phyloP scores from a whole-genome alignment of 2,329 filamentous ascomycete species.

The Epicoccum sorghinum region DNA sequence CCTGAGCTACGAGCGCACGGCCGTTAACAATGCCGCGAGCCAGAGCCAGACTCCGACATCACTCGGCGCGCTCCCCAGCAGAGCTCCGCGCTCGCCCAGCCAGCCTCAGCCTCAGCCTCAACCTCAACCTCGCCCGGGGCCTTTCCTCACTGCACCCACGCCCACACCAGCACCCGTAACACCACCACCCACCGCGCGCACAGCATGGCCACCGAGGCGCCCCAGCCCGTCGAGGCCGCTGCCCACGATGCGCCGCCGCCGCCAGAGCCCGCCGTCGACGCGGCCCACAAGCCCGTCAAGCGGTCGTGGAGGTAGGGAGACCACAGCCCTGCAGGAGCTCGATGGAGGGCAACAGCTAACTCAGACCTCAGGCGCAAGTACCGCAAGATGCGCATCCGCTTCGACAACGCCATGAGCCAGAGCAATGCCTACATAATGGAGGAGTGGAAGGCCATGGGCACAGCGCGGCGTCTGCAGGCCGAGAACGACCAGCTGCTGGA shows the following conservation, averaged over 20 bases:
- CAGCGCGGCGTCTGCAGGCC: slow-evolving; percentile 81
- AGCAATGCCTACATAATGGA: slow-evolving; percentile 82
- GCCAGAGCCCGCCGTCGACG: slow-evolving; percentile 21
- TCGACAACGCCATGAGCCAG: slow-evolving; percentile 78
- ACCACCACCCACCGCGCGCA: neutral
- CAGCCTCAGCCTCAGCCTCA: too few relatives aligned
- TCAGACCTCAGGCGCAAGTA: slow-evolving; percentile 76
- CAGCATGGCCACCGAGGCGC: slow-evolving; percentile 40
- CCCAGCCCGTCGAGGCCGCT: slow-evolving; percentile 14
- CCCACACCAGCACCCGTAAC: neutral
- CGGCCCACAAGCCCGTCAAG: slow-evolving; percentile 41
- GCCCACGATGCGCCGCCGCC: slow-evolving; percentile 14
- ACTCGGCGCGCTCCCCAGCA: neutral
- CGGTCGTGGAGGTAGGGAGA: slow-evolving; percentile 46
- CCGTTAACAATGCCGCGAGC: neutral
- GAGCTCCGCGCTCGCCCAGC: neutral
- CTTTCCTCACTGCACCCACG: neutral
- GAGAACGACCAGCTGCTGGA: slow-evolving; percentile 94
- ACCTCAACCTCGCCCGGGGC: too few relatives aligned
- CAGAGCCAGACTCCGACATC: slow-evolving; percentile 2
- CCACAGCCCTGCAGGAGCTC: too few relatives aligned
- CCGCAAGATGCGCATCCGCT: slow-evolving; percentile 82
- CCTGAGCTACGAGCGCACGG: slow-evolving; percentile 5
- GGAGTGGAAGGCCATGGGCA: slow-evolving; percentile 79
- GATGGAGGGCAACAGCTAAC: neutral